Evolutionary conservation across 352 stramenopile species (phyloP).

Genomic region (Phytophthora tentaculata): DNA sequence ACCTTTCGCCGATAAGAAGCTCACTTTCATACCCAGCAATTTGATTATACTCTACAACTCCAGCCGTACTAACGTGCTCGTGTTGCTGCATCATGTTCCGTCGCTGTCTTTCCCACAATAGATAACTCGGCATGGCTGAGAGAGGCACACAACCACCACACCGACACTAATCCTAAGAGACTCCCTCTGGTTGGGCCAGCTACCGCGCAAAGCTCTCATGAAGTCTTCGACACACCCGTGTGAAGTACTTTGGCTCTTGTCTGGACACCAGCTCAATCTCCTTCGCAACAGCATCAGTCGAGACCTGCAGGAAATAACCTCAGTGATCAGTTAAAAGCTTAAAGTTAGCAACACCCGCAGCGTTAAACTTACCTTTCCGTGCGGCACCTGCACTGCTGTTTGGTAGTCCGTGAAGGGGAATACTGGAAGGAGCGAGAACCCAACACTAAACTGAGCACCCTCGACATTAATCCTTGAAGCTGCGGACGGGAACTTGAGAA

Average conservation of each 20-base stretch:
- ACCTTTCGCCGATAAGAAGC: no score
- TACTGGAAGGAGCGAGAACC: constrained; percentile 50
- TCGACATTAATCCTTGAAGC: constrained; percentile 19
- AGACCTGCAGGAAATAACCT: constrained; percentile 51
- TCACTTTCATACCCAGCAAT: no score
- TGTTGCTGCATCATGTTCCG: constrained; percentile 5
- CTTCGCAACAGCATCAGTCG: constrained; percentile 46
- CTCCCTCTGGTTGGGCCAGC: constrained; percentile 8
- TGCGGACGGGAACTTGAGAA: constrained; percentile 61
- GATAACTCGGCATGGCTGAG: constrained; percentile 33
- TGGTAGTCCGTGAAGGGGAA: constrained; percentile 66
- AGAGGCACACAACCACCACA: background rate
- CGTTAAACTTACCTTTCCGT: constrained; percentile 51
- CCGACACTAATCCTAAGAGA: constrained; percentile 19
- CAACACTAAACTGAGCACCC: constrained; percentile 57
- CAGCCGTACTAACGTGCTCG: no score
- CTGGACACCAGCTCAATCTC: constrained; percentile 56
- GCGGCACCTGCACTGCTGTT: constrained; percentile 44
- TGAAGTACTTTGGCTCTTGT: constrained; percentile 58
- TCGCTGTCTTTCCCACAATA: constrained; percentile 37
- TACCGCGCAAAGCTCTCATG: constrained; percentile 54
- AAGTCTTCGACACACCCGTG: constrained; percentile 56
- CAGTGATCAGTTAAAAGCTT: no score
- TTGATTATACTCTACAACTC: no score
- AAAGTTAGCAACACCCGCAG: background rate